Evolutionary conservation across 1,284 basidiomycete species (phyloP).

Genomic region (Megacollybia platyphylla): DNA sequence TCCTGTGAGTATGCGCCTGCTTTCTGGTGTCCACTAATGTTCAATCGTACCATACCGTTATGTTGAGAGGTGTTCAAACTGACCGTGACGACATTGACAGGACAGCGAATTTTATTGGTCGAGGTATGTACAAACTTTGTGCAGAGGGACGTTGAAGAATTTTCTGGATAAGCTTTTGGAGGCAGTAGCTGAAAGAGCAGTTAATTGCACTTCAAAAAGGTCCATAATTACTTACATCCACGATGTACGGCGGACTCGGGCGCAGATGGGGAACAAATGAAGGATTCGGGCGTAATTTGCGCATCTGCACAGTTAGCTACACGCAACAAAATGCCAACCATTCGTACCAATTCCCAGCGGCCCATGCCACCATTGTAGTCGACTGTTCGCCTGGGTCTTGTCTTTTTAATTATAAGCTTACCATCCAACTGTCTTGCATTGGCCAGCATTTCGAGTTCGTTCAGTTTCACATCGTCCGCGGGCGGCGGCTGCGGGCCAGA

Average conservation of each 20-base stretch:
- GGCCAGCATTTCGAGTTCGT: slow-evolving; percentile 64
- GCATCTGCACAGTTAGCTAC: slow-evolving; percentile 29
- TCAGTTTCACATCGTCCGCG: slow-evolving; percentile 51
- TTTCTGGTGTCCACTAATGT: slow-evolving; percentile 89
- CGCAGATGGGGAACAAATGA: slow-evolving; percentile 65
- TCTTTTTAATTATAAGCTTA: slow-evolving; percentile 70
- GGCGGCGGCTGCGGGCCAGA: slow-evolving; percentile 53
- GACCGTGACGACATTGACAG: slow-evolving; percentile 89
- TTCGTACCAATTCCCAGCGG: slow-evolving; percentile 71
- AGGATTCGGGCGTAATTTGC: slow-evolving; percentile 66
- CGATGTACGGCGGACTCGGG: slow-evolving; percentile 72
- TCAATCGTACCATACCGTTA: slow-evolving; percentile 2
- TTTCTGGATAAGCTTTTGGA: slow-evolving; percentile 80
- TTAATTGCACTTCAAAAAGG: slow-evolving; percentile 10
- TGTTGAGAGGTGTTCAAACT: slow-evolving; percentile 16
- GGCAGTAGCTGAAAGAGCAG: slow-evolving; percentile 64
- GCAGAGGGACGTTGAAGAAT: slow-evolving; percentile 84
- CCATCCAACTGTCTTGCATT: slow-evolving; percentile 58
- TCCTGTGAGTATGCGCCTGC: slow-evolving; percentile 83
- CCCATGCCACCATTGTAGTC: slow-evolving; percentile 87
- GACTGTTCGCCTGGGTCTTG: slow-evolving; percentile 84
- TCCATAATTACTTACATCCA: slow-evolving; percentile 49
- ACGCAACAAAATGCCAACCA: slow-evolving; percentile 2
- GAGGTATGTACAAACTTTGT: slow-evolving; percentile 97
- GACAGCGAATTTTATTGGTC: slow-evolving; percentile 96